Conservation (phyloP, 768 basidiomycete genomes). For the Kwoniella newhampshirensis region DNA sequence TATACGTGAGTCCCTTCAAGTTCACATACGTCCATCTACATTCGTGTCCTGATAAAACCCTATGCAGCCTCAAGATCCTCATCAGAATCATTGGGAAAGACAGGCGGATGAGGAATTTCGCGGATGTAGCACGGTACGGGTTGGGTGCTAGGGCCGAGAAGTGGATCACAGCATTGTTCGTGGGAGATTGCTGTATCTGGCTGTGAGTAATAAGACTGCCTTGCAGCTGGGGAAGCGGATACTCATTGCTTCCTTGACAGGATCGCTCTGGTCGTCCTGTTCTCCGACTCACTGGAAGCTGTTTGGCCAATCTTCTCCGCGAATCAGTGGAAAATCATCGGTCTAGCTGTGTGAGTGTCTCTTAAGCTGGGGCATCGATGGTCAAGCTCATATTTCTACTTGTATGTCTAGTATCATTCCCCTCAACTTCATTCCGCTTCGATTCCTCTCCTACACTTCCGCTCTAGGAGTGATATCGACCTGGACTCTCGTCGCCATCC, state of each 20-base stretch:
- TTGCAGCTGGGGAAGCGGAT: no score
- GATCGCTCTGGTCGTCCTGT: conserved; percentile 43
- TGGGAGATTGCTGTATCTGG: conserved; percentile 39
- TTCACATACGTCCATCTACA: background rate
- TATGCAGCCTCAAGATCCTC: conserved; percentile 42
- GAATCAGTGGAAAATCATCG: conserved; percentile 43
- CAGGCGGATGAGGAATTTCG: conserved; percentile 37
- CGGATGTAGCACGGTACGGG: conserved; percentile 43
- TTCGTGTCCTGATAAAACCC: background rate
- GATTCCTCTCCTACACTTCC: conserved; percentile 48
- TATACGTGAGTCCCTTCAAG: conserved; percentile 37
- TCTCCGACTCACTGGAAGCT: conserved; percentile 44
- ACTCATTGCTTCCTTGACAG: conserved; percentile 20
- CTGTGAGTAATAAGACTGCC: conserved; percentile 39
- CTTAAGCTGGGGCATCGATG: background rate
- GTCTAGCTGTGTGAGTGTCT: conserved; percentile 32
- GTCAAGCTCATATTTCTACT: background rate
- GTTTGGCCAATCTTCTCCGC: conserved; percentile 39
- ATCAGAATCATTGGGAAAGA: conserved; percentile 47
- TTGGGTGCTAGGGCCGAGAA: conserved; percentile 34
- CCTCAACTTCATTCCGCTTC: conserved; percentile 46
- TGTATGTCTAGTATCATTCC: conserved; percentile 38
- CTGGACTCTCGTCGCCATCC: conserved; percentile 42
- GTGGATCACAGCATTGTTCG: conserved; percentile 38
- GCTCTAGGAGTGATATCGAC: conserved; percentile 42